Conservation (phyloP, 108 stramenopile species). For the Seminavis robusta region DNA sequence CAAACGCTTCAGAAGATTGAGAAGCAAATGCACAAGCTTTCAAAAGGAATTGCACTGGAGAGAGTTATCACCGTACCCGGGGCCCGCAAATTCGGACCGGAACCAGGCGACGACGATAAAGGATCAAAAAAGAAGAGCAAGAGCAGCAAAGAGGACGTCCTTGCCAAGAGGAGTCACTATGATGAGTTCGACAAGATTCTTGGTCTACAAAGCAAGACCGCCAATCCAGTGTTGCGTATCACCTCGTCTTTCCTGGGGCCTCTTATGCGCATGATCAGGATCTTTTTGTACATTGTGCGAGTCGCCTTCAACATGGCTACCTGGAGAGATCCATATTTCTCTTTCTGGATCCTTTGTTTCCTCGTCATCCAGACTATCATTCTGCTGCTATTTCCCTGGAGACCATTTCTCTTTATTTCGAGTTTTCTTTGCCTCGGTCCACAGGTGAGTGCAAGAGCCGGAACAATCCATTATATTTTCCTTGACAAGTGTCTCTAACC, state of each 20-base stretch:
- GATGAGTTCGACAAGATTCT: slow-evolving; percentile 48
- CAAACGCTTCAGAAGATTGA: slow-evolving; percentile 33
- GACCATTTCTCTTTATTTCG: slow-evolving; percentile 51
- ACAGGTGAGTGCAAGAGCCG: slow-evolving; percentile 34
- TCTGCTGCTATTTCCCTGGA: slow-evolving; percentile 74
- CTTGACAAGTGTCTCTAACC: not conserved
- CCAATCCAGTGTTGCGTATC: slow-evolving; percentile 44
- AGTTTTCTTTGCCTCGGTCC: slow-evolving; percentile 62
- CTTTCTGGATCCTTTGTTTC: slow-evolving; percentile 57
- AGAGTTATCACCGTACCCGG: slow-evolving; percentile 14
- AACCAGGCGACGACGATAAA: not conserved
- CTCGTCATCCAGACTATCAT: slow-evolving; percentile 35
- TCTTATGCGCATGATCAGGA: slow-evolving; percentile 48
- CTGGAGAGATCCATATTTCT: slow-evolving; percentile 75
- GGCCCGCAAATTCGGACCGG: not conserved
- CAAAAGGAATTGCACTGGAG: slow-evolving; percentile 42
- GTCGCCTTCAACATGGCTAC: slow-evolving; percentile 59
- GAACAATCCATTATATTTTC: not conserved
- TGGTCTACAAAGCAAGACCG: slow-evolving; percentile 35
- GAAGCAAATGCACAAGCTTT: slow-evolving; percentile 34
- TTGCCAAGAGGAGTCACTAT: not conserved
- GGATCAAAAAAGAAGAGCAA: slow-evolving; percentile 11
- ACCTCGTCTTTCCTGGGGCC: slow-evolving; percentile 50
- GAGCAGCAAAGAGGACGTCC: slow-evolving; percentile 18
- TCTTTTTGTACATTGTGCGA: slow-evolving; percentile 36